Conservation (phyloP, 2,329 filamentous ascomycete genomes). For the Capronia epimyces region DNA sequence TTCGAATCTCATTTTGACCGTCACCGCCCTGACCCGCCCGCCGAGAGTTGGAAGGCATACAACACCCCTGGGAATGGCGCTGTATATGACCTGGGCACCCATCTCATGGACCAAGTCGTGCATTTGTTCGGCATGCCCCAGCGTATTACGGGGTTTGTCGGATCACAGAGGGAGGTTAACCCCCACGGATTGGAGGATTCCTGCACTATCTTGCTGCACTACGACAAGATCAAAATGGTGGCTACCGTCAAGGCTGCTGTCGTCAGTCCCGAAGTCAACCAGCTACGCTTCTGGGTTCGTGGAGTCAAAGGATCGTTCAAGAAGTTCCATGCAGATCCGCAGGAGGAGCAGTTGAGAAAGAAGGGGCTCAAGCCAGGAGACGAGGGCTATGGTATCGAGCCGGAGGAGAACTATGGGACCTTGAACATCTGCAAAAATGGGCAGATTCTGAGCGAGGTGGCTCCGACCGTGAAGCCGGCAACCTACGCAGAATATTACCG, state of each 20-base stretch:
- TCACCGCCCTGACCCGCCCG: constrained; percentile 55
- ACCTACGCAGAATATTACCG: constrained; percentile 67
- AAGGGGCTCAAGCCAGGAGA: constrained; percentile 58
- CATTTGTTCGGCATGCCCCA: constrained; percentile 64
- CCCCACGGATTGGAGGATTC: constrained; percentile 45
- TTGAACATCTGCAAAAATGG: constrained; percentile 54
- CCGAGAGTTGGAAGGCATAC: constrained; percentile 62
- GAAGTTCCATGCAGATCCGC: constrained; percentile 65
- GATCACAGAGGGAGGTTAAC: constrained; percentile 60
- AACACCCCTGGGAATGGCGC: constrained; percentile 60
- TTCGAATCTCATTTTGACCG: constrained; percentile 78
- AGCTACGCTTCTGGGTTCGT: constrained; percentile 71
- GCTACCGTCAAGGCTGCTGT: constrained; percentile 66
- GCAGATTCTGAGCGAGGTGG: constrained; percentile 44
- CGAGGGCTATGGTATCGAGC: constrained; percentile 60
- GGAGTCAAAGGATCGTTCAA: constrained; percentile 69
- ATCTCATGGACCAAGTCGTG: constrained; percentile 71
- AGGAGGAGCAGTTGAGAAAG: constrained; percentile 65
- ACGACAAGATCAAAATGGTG: constrained; percentile 50
- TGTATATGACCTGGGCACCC: constrained; percentile 69
- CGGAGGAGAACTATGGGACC: constrained; percentile 52
- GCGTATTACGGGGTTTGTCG: constrained; percentile 61
- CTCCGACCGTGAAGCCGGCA: constrained; percentile 56
- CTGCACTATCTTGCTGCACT: constrained; percentile 61
- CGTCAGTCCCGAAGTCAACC: constrained; percentile 61